phyloP scores from a whole-genome alignment of 768 basidiomycete genomes.

The Boletus subparvulus region DNA sequence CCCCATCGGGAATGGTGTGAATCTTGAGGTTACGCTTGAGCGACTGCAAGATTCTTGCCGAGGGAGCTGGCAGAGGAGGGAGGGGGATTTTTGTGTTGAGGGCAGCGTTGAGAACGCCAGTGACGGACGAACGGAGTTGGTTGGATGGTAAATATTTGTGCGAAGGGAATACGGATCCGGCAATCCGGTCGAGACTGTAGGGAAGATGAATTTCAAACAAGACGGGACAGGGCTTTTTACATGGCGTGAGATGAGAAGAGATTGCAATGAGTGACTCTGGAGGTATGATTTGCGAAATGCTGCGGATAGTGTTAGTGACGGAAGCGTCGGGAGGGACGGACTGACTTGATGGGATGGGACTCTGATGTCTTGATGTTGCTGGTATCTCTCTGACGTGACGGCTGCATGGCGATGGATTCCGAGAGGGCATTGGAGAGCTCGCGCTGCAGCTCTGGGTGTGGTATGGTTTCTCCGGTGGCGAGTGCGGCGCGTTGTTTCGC shows the following conservation, averaged over 20 bases:
- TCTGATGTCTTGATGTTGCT: conserved; percentile 64
- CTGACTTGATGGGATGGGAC: conserved; percentile 82
- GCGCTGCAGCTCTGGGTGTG: conserved; percentile 39
- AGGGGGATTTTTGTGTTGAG: conserved; percentile 18
- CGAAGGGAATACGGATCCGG: no score
- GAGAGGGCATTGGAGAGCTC: conserved; percentile 57
- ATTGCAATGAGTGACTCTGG: conserved; percentile 46
- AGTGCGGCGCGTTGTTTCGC: conserved; percentile 27
- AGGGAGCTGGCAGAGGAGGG: conserved; percentile 17
- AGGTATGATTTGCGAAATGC: conserved; percentile 59
- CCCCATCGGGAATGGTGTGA: background rate
- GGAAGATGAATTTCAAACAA: conserved; percentile 38
- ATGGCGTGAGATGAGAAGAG: conserved; percentile 34
- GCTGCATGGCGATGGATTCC: conserved; percentile 34
- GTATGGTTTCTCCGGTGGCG: conserved; percentile 11
- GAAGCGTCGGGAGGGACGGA: conserved; percentile 2
- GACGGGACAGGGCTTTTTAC: conserved; percentile 23
- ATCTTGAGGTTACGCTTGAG: conserved; percentile 22
- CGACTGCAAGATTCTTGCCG: conserved; percentile 20
- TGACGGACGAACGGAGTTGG: conserved; percentile 17
- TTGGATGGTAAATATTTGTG: conserved; percentile 5
- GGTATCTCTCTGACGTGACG: conserved; percentile 1
- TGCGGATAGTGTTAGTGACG: conserved; percentile 20
- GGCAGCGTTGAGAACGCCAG: conserved; percentile 24
- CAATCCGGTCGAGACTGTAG: conserved; percentile 33